Evolutionary conservation across 768 basidiomycete species (phyloP).

Genomic region (Tricholoma matsutake): DNA sequence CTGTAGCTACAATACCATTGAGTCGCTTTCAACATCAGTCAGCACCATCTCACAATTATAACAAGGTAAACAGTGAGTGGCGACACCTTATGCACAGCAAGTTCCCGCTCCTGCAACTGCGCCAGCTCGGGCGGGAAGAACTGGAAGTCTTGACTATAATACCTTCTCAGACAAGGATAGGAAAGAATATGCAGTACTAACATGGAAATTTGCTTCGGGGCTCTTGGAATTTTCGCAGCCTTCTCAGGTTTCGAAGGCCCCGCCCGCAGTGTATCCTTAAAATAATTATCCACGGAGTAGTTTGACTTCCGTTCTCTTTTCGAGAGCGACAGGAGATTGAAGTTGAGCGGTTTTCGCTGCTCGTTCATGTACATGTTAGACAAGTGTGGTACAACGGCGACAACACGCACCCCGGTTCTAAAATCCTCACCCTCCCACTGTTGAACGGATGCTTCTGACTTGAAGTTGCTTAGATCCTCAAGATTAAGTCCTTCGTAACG

Average conservation of each 20-base stretch:
- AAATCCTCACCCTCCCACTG: constrained; percentile 98
- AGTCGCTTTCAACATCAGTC: constrained; percentile 39
- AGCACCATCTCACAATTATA: not conserved
- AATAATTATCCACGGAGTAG: constrained; percentile 94
- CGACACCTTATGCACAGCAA: constrained; percentile 71
- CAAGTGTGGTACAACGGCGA: not conserved
- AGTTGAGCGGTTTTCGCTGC: constrained; percentile 65
- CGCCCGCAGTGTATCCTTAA: constrained; percentile 85
- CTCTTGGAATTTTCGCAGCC: constrained; percentile 75
- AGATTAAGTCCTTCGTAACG: constrained; percentile 93
- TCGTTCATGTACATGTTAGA: not conserved
- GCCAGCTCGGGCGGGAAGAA: constrained; percentile 86
- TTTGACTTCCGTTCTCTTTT: constrained; percentile 94
- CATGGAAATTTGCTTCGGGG: constrained; percentile 87
- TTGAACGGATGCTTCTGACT: constrained; percentile 86
- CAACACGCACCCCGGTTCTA: constrained; percentile 55
- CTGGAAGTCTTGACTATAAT: constrained; percentile 85
- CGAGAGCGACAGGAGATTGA: constrained; percentile 81
- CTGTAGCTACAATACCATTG: constrained; percentile 63
- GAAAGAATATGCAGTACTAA: constrained; percentile 34
- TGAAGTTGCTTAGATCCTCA: constrained; percentile 96
- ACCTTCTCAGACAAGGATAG: constrained; percentile 2
- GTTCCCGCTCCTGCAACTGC: constrained; percentile 83
- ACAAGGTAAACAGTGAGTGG: not conserved
- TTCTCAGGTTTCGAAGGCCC: constrained; percentile 79